Base-by-base conservation (phyloP, 2,329 filamentous ascomycete species). In the Fusarium longipes region DNA sequence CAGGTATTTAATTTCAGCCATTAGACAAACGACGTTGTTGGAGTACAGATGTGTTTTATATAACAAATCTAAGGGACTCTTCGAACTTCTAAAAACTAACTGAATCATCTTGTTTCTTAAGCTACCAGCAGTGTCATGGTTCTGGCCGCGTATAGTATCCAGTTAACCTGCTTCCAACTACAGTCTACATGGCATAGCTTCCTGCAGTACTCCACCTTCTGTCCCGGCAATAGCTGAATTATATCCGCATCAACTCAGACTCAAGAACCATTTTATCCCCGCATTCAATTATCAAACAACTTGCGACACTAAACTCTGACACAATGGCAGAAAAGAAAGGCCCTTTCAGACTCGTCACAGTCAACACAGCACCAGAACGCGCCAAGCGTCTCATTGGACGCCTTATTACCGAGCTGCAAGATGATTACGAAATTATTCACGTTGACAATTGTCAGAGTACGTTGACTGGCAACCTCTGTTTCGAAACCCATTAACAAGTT, bases 321-420 rank as follows among this genome's bases (percentile, higher is more conserved):
- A 44, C 3, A 24, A 61, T 61, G 57, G n/a, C 55, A 1, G 18
- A 22, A 9, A 60, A 32, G 18, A 61, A 61, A 12, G 57, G 57
- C 2, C 57, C 57, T 0, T 61, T 61, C 6, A 38, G 57, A 29
- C 32, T 61, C 0, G 56, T 61, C 6, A 61, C 57, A 0, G 57
- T 61, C 6, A 61, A 61, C 22, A 61, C 55, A 1, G 57, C 57
- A 2, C 57, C 57, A 2, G 57, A 61, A 20, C 57, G 57, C 2
- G 57, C 57, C 8, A 60, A 61, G 1, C 57, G 44, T 1, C 57
- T 61, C 1, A 61, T 61, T 17, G 57, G 57, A 15, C 56, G 57
- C 8, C 17, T 61, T 1, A 61, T 61, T 17, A 33, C 15, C 1
- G 57, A 44, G 9, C 27, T 61, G 0, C 55, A 61, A 33, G 44